These are phyloP conservation scores for Gentiana straminea DNA, from an alignment of 257 asterid species.

Conservation along the genomic window DNA sequence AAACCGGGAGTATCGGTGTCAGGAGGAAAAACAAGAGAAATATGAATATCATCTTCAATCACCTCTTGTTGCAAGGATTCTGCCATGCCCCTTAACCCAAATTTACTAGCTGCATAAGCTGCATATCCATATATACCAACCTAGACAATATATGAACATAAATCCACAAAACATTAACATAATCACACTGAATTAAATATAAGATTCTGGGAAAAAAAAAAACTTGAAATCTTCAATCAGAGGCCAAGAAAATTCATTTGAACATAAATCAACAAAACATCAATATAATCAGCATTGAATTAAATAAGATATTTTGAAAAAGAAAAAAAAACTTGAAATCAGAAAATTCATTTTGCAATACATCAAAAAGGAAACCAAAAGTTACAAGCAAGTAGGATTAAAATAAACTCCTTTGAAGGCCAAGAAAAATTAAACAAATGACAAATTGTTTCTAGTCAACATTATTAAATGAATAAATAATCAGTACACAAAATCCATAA, in stretches of 20 bases:
- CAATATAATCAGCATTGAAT: too few species aligned
- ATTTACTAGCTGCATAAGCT: conserved; percentile 94
- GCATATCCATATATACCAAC: conserved; percentile 95
- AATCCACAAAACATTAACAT: conserved; percentile 5
- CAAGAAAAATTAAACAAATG: neutral
- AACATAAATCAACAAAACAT: neutral
- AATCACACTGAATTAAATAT: neutral
- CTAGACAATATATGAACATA: conserved; percentile 22
- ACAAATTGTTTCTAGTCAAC: neutral
- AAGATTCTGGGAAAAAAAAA: too few species aligned
- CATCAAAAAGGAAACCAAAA: too few species aligned
- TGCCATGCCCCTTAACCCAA: conserved; percentile 92
- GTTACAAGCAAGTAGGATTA: too few species aligned
- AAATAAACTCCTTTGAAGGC: too few species aligned
- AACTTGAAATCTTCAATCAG: neutral
- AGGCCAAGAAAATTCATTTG: neutral
- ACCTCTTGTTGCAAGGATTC: conserved; percentile 93
- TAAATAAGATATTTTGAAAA: too few species aligned
- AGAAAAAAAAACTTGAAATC: too few species aligned
- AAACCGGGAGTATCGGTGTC: conserved; percentile 97
- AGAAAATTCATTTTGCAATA: too few species aligned
- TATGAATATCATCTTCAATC: conserved; percentile 69
- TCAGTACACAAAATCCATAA: neutral
- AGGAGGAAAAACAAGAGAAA: conserved; percentile 88
- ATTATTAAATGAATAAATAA: neutral